Evolutionary conservation across 2,329 filamentous ascomycete genomes (phyloP).

Genomic region (Aspergillus tamarii): DNA sequence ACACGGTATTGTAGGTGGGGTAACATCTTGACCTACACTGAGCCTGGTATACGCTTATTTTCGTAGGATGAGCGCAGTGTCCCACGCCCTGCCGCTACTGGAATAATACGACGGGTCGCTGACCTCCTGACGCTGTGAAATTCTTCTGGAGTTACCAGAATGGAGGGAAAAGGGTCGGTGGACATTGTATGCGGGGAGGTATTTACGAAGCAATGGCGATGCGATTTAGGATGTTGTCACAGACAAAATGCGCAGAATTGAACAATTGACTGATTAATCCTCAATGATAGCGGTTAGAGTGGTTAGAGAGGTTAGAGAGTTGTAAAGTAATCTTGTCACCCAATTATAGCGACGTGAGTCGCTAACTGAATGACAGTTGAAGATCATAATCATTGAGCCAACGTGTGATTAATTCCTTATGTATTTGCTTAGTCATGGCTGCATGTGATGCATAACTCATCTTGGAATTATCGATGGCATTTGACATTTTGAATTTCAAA

Average conservation of each 20-base stretch:
- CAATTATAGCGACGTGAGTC: background rate
- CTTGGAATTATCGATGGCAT: background rate
- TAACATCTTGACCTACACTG: conserved; percentile 22
- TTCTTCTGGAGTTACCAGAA: conserved; percentile 19
- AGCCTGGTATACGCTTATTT: conserved; percentile 27
- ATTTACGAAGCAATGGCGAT: background rate
- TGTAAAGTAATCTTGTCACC: background rate
- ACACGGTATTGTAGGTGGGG: background rate
- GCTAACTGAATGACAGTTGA: background rate
- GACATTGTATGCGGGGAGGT: background rate
- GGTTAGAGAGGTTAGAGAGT: no score
- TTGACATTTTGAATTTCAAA: background rate
- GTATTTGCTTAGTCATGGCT: background rate
- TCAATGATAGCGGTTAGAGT: no score
- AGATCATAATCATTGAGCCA: background rate
- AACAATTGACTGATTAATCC: no score
- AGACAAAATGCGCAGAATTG: no score
- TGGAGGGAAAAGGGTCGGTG: conserved; percentile 12
- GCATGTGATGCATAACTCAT: background rate
- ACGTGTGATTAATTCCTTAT: background rate
- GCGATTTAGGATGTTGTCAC: background rate
- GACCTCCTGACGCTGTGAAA: conserved; percentile 10
- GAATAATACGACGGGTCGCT: conserved; percentile 23
- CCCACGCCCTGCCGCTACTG: conserved; percentile 27
- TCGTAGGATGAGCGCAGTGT: conserved; percentile 17